Conservation (phyloP, 495 filamentous ascomycete genomes). For the Pyrenula aspistea region DNA sequence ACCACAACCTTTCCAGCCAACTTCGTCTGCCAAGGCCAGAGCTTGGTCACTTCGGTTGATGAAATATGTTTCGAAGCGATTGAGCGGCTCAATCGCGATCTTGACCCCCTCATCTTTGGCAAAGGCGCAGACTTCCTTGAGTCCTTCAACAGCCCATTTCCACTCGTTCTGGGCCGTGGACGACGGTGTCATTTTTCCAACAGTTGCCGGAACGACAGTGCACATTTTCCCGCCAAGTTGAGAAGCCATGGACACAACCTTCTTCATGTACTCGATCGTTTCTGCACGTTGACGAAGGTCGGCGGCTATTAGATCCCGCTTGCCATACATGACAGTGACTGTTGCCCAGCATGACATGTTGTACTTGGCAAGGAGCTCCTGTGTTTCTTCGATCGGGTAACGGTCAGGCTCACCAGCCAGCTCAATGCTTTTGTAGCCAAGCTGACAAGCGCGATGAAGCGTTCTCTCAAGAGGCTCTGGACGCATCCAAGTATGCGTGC, state of each 20-base stretch:
- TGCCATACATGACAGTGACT: conserved; percentile 16
- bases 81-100: conserved; percentile 14
- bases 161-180: conserved; percentile 11
- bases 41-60: conserved; percentile 12
- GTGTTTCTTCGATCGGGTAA: conserved; percentile 10
- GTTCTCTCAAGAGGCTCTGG: conserved; percentile 16
- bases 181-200: conserved; percentile 14
- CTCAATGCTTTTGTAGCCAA: conserved; percentile 17
- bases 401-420: conserved; percentile 16
- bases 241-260: conserved; percentile 9
- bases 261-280: conserved; percentile 16
- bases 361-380: conserved; percentile 11
- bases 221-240: conserved; percentile 13
- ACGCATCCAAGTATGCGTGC: conserved; percentile 20
- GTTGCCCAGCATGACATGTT: conserved; percentile 10
- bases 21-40: conserved; percentile 11
- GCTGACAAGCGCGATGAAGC: conserved; percentile 10
- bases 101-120: conserved; percentile 8
- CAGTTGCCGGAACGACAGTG: conserved; percentile 12
- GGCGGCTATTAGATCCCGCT: conserved; percentile 11
- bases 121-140: conserved; percentile 9
- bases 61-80: conserved; percentile 17
- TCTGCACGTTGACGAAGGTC: conserved; percentile 8
- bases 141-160: conserved; percentile 15
- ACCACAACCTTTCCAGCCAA: conserved; percentile 7